Conservation (phyloP, 2,329 filamentous ascomycete species). For the Alternaria metachromatica region DNA sequence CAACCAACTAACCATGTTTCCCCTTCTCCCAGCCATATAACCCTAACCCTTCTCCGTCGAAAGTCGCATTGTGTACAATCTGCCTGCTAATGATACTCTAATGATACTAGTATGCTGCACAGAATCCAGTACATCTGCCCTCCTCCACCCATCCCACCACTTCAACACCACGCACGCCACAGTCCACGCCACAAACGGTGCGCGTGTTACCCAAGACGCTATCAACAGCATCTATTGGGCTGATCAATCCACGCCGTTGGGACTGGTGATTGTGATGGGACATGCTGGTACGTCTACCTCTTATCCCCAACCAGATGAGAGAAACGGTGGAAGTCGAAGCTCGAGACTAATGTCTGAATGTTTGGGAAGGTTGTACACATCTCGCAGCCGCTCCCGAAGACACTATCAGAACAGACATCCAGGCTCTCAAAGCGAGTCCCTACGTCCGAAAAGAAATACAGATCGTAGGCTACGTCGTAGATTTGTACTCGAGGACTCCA, state of each 20-base stretch:
- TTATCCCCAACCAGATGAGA: too few relatives aligned
- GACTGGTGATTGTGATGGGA: slow-evolving; percentile 31
- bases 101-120: not conserved
- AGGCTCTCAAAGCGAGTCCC: slow-evolving; percentile 12
- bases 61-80: too few relatives aligned
- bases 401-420: slow-evolving; percentile 23
- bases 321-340: too few relatives aligned
- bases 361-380: slow-evolving; percentile 21
- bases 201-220: slow-evolving; percentile 6
- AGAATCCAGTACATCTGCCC: not conserved
- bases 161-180: slow-evolving; percentile 28
- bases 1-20: too few relatives aligned
- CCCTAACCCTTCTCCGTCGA: too few relatives aligned
- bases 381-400: slow-evolving; percentile 11
- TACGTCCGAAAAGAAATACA: slow-evolving; percentile 24
- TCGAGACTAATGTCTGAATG: too few relatives aligned
- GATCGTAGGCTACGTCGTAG: slow-evolving; percentile 28
- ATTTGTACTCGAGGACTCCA: not conserved
- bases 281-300: slow-evolving; percentile 20
- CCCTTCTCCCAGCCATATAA: too few relatives aligned
- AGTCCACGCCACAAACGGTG: slow-evolving; percentile 24
- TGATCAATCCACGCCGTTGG: slow-evolving; percentile 17
- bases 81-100: too few relatives aligned
- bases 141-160: slow-evolving; percentile 24
- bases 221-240: slow-evolving; percentile 20